Base-by-base conservation (phyloP, 169 alveolate genomes). In the Cryptosporidium ryanae region DNA sequence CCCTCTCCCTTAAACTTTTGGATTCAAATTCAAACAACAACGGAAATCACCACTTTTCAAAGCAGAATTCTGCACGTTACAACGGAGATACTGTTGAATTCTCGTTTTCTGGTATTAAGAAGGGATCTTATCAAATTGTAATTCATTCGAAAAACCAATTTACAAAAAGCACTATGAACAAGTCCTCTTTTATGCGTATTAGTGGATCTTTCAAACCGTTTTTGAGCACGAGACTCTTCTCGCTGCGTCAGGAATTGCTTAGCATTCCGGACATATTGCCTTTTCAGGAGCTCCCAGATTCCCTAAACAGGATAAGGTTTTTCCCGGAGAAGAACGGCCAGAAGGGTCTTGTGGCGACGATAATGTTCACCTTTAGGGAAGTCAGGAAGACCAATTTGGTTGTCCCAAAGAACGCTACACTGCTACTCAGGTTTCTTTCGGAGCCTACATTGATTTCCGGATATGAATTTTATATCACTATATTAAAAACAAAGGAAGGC, bases 391-490 rank as follows among this genome's bases (percentile, higher is more conserved):
- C 87, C 17, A 59, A n/a, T 23, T n/a, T 76, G 12, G 18, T 12
- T 18, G 87, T 76, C 5, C 71, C 87, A 18, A 18, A 59, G 44
- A 32, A 17, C 38, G 46, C 57, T 17, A 59, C 71, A 18, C 13
- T 55, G 23, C 7, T 76, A 3, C 63, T 76, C n/a, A 52, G 87
- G 43, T 32, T 38, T 13, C 55, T 76, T 7, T 76, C 71, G 0
- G 87, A 76, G 25, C 87, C 87, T 23, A 59, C 87, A 27, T 63
- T 76, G 15, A 76, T 76, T 59, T 55, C 87, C 25, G 71, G 68
- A 4, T 76, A 76, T 25, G 87, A 76, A 23, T 55, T 76, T 76
- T 55, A 59, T 59, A 63, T 76, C 15, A 23, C 61, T 7, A 59
- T 76, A 18, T 57, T 59, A 23, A 55, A 55, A 34, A 76, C 87